Conservation (phyloP, 2,329 filamentous ascomycete species). For the Madurella fahalii region DNA sequence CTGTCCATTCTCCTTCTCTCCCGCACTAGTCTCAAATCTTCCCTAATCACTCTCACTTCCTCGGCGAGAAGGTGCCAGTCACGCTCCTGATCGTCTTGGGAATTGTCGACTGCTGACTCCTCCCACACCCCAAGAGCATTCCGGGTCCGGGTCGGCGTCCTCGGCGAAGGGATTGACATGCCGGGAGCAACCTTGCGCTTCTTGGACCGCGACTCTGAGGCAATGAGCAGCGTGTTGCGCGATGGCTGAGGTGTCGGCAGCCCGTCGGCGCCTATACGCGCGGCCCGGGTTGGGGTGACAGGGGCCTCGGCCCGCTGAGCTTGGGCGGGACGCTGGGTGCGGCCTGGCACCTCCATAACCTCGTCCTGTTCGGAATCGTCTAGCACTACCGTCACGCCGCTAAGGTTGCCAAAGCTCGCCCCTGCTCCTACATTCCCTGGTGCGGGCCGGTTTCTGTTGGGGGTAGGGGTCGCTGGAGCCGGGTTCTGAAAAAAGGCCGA, state of each 20-base stretch:
- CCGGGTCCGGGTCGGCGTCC: slow-evolving; percentile 4
- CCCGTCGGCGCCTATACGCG: not conserved
- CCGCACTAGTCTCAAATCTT: not conserved
- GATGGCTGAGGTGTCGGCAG: slow-evolving; percentile 2
- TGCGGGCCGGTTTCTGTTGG: slow-evolving; percentile 30
- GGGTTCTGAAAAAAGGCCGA: not conserved
- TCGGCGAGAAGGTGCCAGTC: not conserved
- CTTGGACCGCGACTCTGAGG: slow-evolving; percentile 1
- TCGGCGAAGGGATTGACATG: not conserved
- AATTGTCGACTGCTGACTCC: not conserved
- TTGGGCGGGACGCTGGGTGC: not conserved
- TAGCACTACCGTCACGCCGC: slow-evolving; percentile 7
- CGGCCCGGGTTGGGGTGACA: slow-evolving; percentile 24
- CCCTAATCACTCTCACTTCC: not conserved
- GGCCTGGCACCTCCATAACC: slow-evolving; percentile 34
- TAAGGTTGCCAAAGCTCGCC: slow-evolving; percentile 17
- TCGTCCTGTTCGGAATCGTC: slow-evolving; percentile 38
- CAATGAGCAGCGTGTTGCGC: slow-evolving; percentile 1
- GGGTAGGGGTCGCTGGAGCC: slow-evolving; percentile 7
- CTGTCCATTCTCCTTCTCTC: slow-evolving; percentile 4
- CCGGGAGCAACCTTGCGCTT: not conserved
- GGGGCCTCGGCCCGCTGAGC: not conserved
- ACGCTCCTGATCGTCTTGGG: not conserved
- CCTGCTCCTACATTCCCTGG: slow-evolving; percentile 28
- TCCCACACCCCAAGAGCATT: not conserved